phyloP scores from a whole-genome alignment of 179 eudicot genomes.

The Heliamphora pulchella region DNA sequence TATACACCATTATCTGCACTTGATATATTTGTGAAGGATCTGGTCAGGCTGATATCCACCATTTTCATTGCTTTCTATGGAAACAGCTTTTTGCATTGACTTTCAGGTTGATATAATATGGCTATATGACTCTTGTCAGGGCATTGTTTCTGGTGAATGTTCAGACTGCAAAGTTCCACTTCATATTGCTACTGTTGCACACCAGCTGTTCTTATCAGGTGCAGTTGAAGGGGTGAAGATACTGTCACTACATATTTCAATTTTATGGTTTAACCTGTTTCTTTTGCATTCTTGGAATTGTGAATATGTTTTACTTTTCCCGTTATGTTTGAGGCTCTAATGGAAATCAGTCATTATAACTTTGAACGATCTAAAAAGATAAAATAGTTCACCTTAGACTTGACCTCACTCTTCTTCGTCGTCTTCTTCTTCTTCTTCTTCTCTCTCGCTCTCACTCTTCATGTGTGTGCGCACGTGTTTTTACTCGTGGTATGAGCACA shows the following conservation, averaged over 20 bases:
- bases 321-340: background rate
- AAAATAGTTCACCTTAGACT: background rate
- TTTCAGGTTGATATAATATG: conserved; percentile 2
- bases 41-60: conserved; percentile 48
- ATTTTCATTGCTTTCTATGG: background rate
- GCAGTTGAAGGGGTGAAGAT: background rate
- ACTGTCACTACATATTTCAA: background rate
- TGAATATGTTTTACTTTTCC: background rate
- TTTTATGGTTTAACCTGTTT: background rate
- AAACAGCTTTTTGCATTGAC: background rate
- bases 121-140: conserved; percentile 37
- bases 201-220: conserved; percentile 93
- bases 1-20: conserved; percentile 93
- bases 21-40: conserved; percentile 97
- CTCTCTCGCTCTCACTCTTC: too few species aligned
- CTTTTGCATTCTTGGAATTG: background rate
- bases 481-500: background rate
- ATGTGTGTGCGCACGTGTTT: too few species aligned
- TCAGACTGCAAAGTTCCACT: conserved; percentile 78
- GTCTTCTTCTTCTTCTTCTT: too few species aligned
- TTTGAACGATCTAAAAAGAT: background rate
- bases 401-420: background rate
- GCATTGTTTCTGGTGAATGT: conserved; percentile 88
- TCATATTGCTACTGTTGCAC: conserved; percentile 78
- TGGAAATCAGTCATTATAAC: background rate